Evolutionary conservation across 208 protist genomes (phyloP).

Genomic region (Naegleria fowleri): DNA sequence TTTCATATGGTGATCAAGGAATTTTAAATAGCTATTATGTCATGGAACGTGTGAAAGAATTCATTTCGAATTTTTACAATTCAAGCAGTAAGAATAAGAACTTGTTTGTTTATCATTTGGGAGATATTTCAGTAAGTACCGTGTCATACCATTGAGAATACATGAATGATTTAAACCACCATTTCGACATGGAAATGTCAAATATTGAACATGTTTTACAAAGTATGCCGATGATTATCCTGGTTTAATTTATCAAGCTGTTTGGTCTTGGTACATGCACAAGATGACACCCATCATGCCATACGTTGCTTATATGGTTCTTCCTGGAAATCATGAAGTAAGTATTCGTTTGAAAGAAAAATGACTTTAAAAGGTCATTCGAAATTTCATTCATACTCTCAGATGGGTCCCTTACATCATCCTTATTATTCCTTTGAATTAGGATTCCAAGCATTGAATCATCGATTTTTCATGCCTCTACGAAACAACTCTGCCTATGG

Average conservation of each 20-base stretch:
- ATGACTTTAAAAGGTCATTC: too few relatives aligned
- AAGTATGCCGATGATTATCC: not conserved
- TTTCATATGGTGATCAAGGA: not conserved
- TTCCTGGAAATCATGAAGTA: not conserved
- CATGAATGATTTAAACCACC: too few relatives aligned
- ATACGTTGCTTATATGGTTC: not conserved
- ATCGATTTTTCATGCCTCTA: not conserved
- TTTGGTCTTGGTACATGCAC: not conserved
- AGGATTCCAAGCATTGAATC: not conserved
- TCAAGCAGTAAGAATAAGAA: not conserved
- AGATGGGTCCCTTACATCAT: not conserved
- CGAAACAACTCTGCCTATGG: not conserved
- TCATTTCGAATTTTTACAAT: not conserved
- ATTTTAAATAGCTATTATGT: not conserved
- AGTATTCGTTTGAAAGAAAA: too few relatives aligned
- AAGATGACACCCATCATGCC: not conserved
- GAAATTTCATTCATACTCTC: too few relatives aligned
- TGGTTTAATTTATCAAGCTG: not conserved
- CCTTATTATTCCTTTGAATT: not conserved
- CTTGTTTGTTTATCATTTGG: not conserved
- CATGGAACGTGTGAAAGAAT: not conserved
- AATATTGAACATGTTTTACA: too few relatives aligned
- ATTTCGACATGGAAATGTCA: too few relatives aligned
- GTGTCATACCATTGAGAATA: too few relatives aligned
- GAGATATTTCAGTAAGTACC: not conserved